Evolutionary conservation across 306 rosid species (phyloP).

Genomic region (Bauhinia variegata): DNA sequence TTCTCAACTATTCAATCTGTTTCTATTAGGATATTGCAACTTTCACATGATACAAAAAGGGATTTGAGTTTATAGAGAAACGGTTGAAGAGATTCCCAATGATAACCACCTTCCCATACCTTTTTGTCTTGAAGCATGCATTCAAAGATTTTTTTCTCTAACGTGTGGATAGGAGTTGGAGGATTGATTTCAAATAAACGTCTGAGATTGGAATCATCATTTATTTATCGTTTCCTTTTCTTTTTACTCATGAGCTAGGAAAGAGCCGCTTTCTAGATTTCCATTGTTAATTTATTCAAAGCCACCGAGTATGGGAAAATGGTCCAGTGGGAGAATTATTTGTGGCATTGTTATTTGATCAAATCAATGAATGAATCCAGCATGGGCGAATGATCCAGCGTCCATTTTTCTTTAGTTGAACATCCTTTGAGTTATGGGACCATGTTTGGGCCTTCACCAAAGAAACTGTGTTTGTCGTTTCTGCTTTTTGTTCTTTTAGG

Average conservation of each 20-base stretch:
- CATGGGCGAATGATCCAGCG: too few species aligned
- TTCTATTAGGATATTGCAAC: neutral
- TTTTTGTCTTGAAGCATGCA: neutral
- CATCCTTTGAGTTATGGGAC: too few species aligned
- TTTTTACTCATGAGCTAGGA: too few species aligned
- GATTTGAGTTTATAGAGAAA: neutral
- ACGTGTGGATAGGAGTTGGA: neutral
- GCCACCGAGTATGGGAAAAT: neutral
- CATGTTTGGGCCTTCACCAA: too few species aligned
- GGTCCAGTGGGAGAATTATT: too few species aligned
- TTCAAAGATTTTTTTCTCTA: neutral
- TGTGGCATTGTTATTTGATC: too few species aligned
- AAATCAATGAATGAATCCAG: too few species aligned
- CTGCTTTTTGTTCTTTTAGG: too few species aligned
- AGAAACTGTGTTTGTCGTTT: too few species aligned
- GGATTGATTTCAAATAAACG: neutral
- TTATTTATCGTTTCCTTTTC: too few species aligned
- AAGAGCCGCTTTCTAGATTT: neutral
- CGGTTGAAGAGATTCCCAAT: neutral
- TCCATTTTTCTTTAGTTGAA: too few species aligned
- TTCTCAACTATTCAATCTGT: neutral
- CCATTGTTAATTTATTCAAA: too few species aligned
- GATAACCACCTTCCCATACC: slow-evolving; percentile 38
- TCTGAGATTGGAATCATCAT: neutral
- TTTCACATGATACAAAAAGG: neutral